Evolutionary conservation across 2,329 filamentous ascomycete genomes (phyloP).

Genomic region (Pseudopyricularia cyperi): DNA sequence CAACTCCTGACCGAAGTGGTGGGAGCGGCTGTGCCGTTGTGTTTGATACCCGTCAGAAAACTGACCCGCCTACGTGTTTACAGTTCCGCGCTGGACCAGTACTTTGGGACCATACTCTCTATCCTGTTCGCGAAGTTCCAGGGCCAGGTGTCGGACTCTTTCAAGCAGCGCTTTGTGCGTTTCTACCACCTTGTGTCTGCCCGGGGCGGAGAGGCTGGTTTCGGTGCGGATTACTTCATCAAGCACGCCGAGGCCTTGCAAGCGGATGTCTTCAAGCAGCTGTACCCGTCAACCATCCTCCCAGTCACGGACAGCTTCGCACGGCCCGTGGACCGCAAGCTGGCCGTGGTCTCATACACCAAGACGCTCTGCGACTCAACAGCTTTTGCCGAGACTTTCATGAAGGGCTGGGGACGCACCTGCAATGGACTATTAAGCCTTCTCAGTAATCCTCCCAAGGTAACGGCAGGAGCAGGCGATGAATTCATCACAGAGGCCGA

Average conservation of each 20-base stretch:
- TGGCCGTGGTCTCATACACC: constrained; percentile 82
- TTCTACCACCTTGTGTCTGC: constrained; percentile 92
- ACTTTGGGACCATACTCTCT: constrained; percentile 67
- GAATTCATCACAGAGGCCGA: constrained; percentile 78
- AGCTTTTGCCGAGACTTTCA: constrained; percentile 69
- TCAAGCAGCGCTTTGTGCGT: constrained; percentile 76
- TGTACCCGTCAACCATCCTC: constrained; percentile 81
- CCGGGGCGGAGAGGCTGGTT: constrained; percentile 56
- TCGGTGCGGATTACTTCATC: constrained; percentile 88
- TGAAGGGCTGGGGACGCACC: constrained; percentile 84
- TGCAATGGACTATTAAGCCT: constrained; percentile 82
- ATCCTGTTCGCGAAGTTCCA: constrained; percentile 70
- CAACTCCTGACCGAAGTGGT: neutral
- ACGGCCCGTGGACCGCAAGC: constrained; percentile 81
- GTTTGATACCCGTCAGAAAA: neutral
- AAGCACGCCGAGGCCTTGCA: constrained; percentile 72
- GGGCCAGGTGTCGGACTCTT: constrained; percentile 57
- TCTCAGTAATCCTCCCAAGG: constrained; percentile 70
- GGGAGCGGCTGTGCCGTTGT: neutral
- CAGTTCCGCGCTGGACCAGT: constrained; percentile 55
- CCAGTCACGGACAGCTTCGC: constrained; percentile 80
- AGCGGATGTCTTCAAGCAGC: constrained; percentile 62
- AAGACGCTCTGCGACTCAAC: constrained; percentile 82
- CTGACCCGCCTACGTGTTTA: constrained; percentile 8
- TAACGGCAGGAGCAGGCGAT: constrained; percentile 51